phyloP scores from a whole-genome alignment of 331 rosid species.

The Rhamnella rubrinervis region DNA sequence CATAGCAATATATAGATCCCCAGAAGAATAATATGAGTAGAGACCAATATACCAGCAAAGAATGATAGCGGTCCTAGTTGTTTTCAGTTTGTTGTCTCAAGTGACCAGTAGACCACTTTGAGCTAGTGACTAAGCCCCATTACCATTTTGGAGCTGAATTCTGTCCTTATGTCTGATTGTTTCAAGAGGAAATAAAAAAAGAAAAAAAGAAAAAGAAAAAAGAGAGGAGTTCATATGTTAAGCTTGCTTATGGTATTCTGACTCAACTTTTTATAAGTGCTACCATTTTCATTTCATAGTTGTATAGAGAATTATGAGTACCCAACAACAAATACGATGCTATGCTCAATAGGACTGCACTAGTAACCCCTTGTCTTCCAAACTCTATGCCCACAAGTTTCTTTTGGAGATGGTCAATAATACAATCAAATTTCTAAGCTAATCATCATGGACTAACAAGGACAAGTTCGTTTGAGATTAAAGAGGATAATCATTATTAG shows the following conservation, averaged over 20 bases:
- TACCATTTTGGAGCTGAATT: background rate
- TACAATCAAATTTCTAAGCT: slow-evolving; percentile 21
- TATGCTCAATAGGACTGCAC: slow-evolving; percentile 26
- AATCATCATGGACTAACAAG: background rate
- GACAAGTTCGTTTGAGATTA: slow-evolving; percentile 3
- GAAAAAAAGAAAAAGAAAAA: background rate
- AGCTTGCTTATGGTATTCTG: slow-evolving; percentile 10
- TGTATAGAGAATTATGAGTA: background rate
- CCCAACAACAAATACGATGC: background rate
- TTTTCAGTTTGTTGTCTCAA: background rate
- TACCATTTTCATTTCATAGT: background rate
- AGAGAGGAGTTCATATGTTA: too few relatives aligned
- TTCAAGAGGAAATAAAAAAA: background rate
- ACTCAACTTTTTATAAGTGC: slow-evolving; percentile 13
- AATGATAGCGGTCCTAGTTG: background rate
- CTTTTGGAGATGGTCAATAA: slow-evolving; percentile 20
- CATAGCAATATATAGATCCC: background rate
- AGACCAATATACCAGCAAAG: background rate
- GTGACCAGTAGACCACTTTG: slow-evolving; percentile 8
- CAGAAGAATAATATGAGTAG: background rate
- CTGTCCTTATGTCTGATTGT: background rate
- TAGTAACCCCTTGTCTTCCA: background rate
- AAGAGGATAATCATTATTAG: slow-evolving; percentile 26
- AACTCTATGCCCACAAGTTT: slow-evolving; percentile 1
- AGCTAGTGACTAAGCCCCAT: background rate